Evolutionary conservation across 2,329 filamentous ascomycete species (phyloP).

Genomic region (Trichoderma atrobrunneum): DNA sequence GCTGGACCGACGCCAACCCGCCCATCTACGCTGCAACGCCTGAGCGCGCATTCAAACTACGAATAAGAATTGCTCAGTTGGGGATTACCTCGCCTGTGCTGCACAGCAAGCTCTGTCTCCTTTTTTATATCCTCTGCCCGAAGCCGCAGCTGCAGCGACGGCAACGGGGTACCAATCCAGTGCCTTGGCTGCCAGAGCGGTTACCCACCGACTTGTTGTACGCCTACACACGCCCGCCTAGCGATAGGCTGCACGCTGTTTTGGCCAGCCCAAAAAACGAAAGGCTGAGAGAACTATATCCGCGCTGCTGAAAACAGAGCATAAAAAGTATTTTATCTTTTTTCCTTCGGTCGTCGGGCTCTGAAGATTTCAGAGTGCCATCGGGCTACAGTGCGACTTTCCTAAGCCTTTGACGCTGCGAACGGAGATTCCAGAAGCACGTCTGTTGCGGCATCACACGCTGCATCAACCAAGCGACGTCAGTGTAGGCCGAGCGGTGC

Average conservation of each 20-base stretch:
- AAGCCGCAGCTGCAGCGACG: slow-evolving; percentile 8
- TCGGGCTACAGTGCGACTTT: not conserved
- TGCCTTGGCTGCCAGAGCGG: not conserved
- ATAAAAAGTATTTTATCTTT: not conserved
- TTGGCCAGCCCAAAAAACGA: not conserved
- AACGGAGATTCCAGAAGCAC: not conserved
- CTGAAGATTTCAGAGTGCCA: not conserved
- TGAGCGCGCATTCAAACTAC: slow-evolving; percentile 17
- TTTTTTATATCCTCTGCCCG: not conserved
- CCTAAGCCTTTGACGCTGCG: not conserved
- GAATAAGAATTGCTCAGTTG: not conserved
- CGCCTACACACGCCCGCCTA: slow-evolving; percentile 4
- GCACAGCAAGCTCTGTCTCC: not conserved
- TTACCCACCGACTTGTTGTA: slow-evolving; percentile 20
- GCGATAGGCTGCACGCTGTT: slow-evolving; percentile 4
- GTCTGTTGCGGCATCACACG: not conserved
- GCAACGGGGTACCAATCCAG: slow-evolving; percentile 7
- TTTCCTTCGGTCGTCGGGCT: not conserved
- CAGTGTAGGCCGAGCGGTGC: slow-evolving; percentile 15
- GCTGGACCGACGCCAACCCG: slow-evolving; percentile 22
- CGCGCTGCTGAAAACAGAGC: not conserved
- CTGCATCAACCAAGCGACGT: slow-evolving; percentile 14
- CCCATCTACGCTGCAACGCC: slow-evolving; percentile 18
- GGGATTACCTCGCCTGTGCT: not conserved
- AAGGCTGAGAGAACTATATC: not conserved